A percentile compares a stretch with the other conserved stretches of the same genome.
Evolutionary conservation across 805 yeast species (phyloP).

Genomic region (Lachancea waltii): DNA sequence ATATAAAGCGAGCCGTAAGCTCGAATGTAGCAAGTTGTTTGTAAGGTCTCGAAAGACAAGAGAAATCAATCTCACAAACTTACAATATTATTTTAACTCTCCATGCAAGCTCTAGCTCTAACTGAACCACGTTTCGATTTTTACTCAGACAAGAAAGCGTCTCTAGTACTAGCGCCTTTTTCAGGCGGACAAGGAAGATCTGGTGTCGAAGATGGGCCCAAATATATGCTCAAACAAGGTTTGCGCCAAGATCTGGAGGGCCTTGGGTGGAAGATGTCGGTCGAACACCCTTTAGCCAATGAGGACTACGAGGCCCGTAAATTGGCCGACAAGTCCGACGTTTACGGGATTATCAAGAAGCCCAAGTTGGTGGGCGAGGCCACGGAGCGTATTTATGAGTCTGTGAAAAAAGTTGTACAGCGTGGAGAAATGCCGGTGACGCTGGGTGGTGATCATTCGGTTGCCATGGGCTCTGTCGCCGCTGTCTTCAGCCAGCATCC

Average conservation of each 20-base stretch:
- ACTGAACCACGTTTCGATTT: conserved; percentile 41
- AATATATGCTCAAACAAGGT: conserved; percentile 66
- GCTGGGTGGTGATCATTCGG: conserved; percentile 94
- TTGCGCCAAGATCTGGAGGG: conserved; percentile 52
- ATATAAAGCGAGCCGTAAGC: conserved; percentile 9
- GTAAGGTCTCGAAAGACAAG: no score
- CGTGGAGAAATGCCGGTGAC: conserved; percentile 64
- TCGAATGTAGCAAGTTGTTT: no score
- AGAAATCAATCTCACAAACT: no score
- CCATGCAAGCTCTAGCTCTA: background rate
- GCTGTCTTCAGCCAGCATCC: conserved; percentile 77
- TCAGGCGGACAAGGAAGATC: conserved; percentile 92
- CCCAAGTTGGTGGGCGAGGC: conserved; percentile 74
- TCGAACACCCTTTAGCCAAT: conserved; percentile 49
- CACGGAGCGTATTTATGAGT: conserved; percentile 53
- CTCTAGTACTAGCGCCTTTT: conserved; percentile 86
- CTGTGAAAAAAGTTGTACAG: conserved; percentile 47
- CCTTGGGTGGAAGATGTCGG: conserved; percentile 64
- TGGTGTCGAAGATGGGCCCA: conserved; percentile 95
- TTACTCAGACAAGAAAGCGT: conserved; percentile 40
- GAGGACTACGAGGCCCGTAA: conserved; percentile 38
- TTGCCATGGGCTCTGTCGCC: conserved; percentile 87
- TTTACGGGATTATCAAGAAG: conserved; percentile 54
- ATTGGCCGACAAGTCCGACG: conserved; percentile 45
- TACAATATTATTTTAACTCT: no score